phyloP scores from a whole-genome alignment of 129 eudicot species.

The Erigeron canadensis region DNA sequence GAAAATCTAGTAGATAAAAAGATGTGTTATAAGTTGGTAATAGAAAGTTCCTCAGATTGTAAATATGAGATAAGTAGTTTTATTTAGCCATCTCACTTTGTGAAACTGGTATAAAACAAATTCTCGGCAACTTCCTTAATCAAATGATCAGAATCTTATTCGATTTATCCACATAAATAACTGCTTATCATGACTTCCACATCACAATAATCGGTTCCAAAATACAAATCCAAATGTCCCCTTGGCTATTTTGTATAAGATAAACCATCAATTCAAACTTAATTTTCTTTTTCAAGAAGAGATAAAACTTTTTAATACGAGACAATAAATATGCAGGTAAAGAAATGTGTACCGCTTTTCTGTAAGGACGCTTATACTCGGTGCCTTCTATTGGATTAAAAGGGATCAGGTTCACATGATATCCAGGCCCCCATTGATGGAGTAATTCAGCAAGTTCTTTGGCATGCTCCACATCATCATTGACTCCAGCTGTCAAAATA shows the following conservation, averaged over 20 bases:
- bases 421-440: constrained; percentile 92
- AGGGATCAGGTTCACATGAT: constrained; percentile 96
- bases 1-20: too few species aligned
- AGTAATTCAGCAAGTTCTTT: constrained; percentile 85
- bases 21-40: too few species aligned
- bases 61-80: too few species aligned
- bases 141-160: too few species aligned
- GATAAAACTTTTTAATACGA: neutral
- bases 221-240: neutral
- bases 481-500: constrained; percentile 79
- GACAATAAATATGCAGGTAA: neutral
- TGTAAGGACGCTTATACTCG: constrained; percentile 80
- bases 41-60: too few species aligned
- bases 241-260: constrained; percentile 4
- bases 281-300: neutral
- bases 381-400: constrained; percentile 90
- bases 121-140: too few species aligned
- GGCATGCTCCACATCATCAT: constrained; percentile 88
- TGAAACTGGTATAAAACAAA: too few species aligned
- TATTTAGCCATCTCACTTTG: too few species aligned
- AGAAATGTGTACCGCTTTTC: constrained; percentile 60
- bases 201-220: constrained; percentile 5
- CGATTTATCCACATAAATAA: too few species aligned
- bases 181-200: too few species aligned
- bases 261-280: neutral